Base-by-base conservation (phyloP, 1,284 basidiomycete genomes). In the Moesziomyces sp. region DNA sequence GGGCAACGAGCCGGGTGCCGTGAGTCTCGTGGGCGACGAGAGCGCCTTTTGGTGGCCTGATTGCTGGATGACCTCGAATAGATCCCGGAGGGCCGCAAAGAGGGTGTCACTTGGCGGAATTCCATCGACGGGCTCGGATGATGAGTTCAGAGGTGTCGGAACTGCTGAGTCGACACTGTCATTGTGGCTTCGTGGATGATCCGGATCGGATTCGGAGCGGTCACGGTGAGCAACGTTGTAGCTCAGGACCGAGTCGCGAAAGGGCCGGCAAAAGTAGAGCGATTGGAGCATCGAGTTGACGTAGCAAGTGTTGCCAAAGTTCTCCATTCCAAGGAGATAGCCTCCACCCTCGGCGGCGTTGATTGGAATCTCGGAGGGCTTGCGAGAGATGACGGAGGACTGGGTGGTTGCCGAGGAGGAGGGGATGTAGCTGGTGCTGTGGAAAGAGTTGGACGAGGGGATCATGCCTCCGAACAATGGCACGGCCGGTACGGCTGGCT, bases 241-340 rank as follows among this genome's bases (percentile, higher is more conserved):
- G 52, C 64, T 67, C 46, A 82, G 87, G 68, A 93, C 86, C 61
- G 92, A 90, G 46, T 92, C 89, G 43, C 92, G 88, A 81, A 94
- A 93, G 0, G 92, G 91, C n/a, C 87, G 85, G 75, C 92, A 93
- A 75, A 91, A 92, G 86, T 97, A 99, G 57, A 99, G 89, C 0
- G 96, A 91, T 85, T 99, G 96, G 11, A 99, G 88, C 28, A 99
- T 93, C 18, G 96, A 98, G 86, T 98, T 99, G 86, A 92, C 94
- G 85, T 99, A 99, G 84, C 81, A 83, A 21, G 81, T 82, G 49
- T 83, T 83, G 40, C 81, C 81, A 54, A 83, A 82, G 63, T 80
- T 80, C 38, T 77, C 70, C 73, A 80, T 73, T n/a, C 78, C 79
- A n/a, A 78, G 69, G 40, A 80, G 55, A 47, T 70, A 69, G 24